Evolutionary conservation across 2,329 filamentous ascomycete genomes (phyloP).

Genomic region (Elsinoe arachidis): DNA sequence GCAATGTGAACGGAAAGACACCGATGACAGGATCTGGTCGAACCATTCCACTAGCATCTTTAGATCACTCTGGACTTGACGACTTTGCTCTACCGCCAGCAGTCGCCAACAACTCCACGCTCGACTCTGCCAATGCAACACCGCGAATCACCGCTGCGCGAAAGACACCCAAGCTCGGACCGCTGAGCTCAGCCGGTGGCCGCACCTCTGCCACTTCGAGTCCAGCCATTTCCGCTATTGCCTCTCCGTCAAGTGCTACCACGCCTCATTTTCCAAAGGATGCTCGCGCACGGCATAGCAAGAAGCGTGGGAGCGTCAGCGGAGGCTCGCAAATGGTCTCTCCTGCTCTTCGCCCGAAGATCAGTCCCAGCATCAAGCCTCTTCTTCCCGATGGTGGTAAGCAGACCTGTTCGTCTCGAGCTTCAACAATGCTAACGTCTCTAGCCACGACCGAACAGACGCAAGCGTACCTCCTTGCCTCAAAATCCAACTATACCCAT

Average conservation of each 20-base stretch:
- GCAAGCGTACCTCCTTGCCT: conserved; percentile 69
- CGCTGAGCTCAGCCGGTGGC: conserved; percentile 42
- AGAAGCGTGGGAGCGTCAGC: conserved; percentile 57
- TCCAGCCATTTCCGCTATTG: conserved; percentile 45
- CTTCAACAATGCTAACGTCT: not conserved
- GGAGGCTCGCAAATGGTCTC: conserved; percentile 65
- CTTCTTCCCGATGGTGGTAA: conserved; percentile 63
- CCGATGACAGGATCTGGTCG: conserved; percentile 12
- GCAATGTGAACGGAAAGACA: conserved; percentile 6
- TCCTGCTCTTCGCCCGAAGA: conserved; percentile 76
- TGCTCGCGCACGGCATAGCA: conserved; percentile 35
- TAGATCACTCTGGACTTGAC: conserved; percentile 38
- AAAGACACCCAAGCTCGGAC: conserved; percentile 57
- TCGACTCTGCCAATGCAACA: conserved; percentile 41
- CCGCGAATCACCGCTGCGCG: conserved; percentile 53
- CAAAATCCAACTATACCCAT: conserved; percentile 97
- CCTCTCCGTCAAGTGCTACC: conserved; percentile 38
- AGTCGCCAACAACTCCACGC: conserved; percentile 47
- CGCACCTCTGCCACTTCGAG: conserved; percentile 40
- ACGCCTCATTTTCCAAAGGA: conserved; percentile 41
- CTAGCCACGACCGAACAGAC: conserved; percentile 2
- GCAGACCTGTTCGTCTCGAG: conserved; percentile 21
- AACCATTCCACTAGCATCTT: conserved; percentile 17
- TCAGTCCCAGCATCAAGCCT: conserved; percentile 91
- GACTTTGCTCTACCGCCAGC: conserved; percentile 69